These are phyloP conservation scores for Comarum palustre DNA, from an alignment of 306 rosid genomes.

Conservation along the genomic window DNA sequence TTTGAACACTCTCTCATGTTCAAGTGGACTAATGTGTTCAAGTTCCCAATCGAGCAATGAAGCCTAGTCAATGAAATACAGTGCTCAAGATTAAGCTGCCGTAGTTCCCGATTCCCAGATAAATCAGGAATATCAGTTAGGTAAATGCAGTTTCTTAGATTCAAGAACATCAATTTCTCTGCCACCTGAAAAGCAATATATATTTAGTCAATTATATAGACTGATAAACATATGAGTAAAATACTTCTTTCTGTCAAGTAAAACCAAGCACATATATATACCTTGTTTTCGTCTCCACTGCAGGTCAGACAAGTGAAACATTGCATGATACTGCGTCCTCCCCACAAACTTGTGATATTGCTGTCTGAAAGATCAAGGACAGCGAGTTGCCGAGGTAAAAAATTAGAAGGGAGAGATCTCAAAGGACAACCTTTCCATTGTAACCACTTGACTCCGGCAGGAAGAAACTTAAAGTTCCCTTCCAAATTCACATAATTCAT, in stretches of 20 bases:
- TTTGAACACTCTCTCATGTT: slow-evolving; percentile 37
- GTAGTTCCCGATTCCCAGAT: slow-evolving; percentile 39
- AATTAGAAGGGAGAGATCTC: slow-evolving; percentile 39
- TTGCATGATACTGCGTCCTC: slow-evolving; percentile 28
- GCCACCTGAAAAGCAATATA: slow-evolving; percentile 40
- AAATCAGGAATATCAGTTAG: slow-evolving; percentile 52
- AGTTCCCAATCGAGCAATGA: slow-evolving; percentile 50
- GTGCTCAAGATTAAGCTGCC: slow-evolving; percentile 44
- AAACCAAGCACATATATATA: neutral
- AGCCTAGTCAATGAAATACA: slow-evolving; percentile 40
- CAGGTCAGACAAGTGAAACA: slow-evolving; percentile 13
- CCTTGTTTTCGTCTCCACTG: neutral
- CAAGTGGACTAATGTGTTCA: slow-evolving; percentile 40
- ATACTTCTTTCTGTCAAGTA: neutral
- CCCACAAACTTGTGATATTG: slow-evolving; percentile 36
- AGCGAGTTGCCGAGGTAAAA: slow-evolving; percentile 42
- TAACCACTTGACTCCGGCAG: slow-evolving; percentile 57
- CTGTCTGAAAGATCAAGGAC: slow-evolving; percentile 61
- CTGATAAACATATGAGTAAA: too few species aligned
- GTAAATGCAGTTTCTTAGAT: slow-evolving; percentile 35
- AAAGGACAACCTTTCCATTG: slow-evolving; percentile 63
- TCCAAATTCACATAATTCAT: slow-evolving; percentile 45
- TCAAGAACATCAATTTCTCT: slow-evolving; percentile 44
- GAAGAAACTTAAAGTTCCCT: slow-evolving; percentile 43
- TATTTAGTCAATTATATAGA: neutral